phyloP scores from a whole-genome alignment of 228 moss, liverwort and hornwort species.

The Sphagnum fallax region DNA sequence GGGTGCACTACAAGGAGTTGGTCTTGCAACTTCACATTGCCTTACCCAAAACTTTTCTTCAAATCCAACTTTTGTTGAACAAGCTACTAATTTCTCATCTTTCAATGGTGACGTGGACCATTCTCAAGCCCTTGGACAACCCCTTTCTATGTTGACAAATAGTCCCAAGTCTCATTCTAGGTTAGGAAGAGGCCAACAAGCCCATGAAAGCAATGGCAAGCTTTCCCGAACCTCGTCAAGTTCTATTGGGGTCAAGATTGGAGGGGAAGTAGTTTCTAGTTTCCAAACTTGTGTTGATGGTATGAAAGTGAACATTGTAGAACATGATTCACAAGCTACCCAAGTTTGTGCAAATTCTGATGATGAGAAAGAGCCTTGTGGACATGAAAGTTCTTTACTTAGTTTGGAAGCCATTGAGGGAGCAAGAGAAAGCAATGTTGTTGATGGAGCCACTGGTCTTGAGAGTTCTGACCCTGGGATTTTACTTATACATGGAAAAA shows the following conservation, averaged over 20 bases:
- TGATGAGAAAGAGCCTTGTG: constrained; percentile 5
- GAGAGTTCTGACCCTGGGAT: too few species aligned
- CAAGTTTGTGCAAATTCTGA: constrained; percentile 5
- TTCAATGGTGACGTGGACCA: constrained; percentile 30
- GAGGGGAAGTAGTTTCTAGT: not conserved
- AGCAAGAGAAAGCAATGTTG: constrained; percentile 1
- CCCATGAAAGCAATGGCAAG: constrained; percentile 33
- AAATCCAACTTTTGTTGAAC: constrained; percentile 49
- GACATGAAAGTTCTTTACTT: not conserved
- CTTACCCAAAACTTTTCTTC: constrained; percentile 36
- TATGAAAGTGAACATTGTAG: not conserved
- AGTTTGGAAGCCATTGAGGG: constrained; percentile 31
- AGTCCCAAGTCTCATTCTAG: constrained; percentile 11
- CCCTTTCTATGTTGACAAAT: constrained; percentile 20
- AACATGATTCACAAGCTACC: not conserved
- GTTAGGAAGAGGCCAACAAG: constrained; percentile 1
- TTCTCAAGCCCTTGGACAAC: constrained; percentile 8
- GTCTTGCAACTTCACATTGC: constrained; percentile 24
- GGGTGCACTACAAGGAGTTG: not conserved
- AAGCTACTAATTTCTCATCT: constrained; percentile 49
- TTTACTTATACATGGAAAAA: constrained; percentile 3
- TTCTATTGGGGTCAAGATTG: not conserved
- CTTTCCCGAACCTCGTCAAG: constrained; percentile 11
- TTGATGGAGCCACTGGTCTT: not conserved
- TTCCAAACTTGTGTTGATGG: not conserved